Evolutionary conservation across 202 grass and related monocot species (phyloP).

Genomic region (Brachypodium distachyon): DNA sequence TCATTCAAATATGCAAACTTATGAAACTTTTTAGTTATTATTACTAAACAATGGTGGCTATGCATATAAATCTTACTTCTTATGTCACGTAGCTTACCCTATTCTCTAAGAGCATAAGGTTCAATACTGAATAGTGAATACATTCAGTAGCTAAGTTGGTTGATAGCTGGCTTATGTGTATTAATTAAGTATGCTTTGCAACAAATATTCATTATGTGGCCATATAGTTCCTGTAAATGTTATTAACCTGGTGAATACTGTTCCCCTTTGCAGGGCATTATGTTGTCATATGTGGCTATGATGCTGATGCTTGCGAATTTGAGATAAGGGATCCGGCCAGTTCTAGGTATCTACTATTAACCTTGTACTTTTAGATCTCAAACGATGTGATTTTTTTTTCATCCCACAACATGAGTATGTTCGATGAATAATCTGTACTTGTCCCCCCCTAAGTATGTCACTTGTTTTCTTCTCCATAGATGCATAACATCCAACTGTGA

Average conservation of each 20-base stretch:
- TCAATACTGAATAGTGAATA: not conserved
- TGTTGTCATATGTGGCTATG: conserved; percentile 91
- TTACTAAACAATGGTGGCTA: not conserved
- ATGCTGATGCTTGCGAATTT: conserved; percentile 78
- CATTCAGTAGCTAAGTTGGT: not conserved
- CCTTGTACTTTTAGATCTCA: not conserved
- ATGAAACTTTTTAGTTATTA: not conserved
- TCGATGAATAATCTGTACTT: not conserved
- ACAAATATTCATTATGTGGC: not conserved
- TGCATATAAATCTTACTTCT: not conserved
- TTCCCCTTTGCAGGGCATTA: conserved; percentile 65
- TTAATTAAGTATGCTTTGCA: not conserved
- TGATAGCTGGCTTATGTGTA: not conserved
- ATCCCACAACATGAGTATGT: not conserved
- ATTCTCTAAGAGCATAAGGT: not conserved
- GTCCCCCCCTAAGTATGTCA: not conserved
- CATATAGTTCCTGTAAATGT: not conserved
- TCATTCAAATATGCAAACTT: too few species aligned
- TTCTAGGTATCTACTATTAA: conserved; percentile 47
- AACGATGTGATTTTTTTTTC: not conserved
- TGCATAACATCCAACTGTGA: not conserved
- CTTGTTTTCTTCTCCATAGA: not conserved
- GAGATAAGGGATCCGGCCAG: conserved; percentile 98
- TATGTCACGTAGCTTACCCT: not conserved
- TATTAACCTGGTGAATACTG: not conserved